Evolutionary conservation across 2,329 filamentous ascomycete genomes (phyloP).

Genomic region (Podosphaera xanthii): DNA sequence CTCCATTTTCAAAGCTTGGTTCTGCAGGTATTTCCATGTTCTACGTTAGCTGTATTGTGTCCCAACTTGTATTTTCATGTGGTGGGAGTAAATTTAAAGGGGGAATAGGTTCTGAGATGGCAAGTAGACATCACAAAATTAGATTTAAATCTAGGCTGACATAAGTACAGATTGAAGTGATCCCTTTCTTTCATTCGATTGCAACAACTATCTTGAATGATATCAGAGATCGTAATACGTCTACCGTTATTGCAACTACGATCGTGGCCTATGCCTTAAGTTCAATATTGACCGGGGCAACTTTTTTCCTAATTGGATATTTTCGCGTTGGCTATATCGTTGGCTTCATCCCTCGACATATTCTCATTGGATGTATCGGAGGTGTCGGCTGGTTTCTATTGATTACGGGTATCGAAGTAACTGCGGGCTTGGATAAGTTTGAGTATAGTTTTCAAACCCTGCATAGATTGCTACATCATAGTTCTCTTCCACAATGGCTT

Average conservation of each 20-base stretch:
- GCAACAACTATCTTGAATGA: conserved; percentile 61
- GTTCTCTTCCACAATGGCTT: conserved; percentile 64
- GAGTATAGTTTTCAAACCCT: conserved; percentile 61
- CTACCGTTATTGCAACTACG: conserved; percentile 79
- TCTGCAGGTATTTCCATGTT: conserved; percentile 95
- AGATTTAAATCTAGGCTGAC: conserved; percentile 1
- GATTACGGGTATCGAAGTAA: conserved; percentile 80
- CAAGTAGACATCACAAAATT: conserved; percentile 18
- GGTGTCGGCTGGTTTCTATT: conserved; percentile 91
- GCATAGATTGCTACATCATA: conserved; percentile 44
- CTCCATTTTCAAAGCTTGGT: conserved; percentile 66
- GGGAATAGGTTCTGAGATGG: conserved; percentile 82
- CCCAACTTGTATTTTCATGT: conserved; percentile 71
- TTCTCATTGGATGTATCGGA: conserved; percentile 89
- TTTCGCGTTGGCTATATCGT: conserved; percentile 81
- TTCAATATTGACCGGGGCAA: conserved; percentile 69
- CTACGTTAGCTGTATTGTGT: conserved; percentile 90
- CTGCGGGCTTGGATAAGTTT: conserved; percentile 64
- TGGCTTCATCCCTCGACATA: conserved; percentile 90
- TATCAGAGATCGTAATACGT: conserved; percentile 58
- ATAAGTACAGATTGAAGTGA: conserved; percentile 59
- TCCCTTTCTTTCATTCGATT: conserved; percentile 98
- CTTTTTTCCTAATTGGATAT: conserved; percentile 77
- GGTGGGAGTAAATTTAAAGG: conserved; percentile 74
- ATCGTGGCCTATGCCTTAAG: conserved; percentile 81